phyloP scores from a whole-genome alignment of 2,329 filamentous ascomycete species.

The Dactylellina cionopaga region DNA sequence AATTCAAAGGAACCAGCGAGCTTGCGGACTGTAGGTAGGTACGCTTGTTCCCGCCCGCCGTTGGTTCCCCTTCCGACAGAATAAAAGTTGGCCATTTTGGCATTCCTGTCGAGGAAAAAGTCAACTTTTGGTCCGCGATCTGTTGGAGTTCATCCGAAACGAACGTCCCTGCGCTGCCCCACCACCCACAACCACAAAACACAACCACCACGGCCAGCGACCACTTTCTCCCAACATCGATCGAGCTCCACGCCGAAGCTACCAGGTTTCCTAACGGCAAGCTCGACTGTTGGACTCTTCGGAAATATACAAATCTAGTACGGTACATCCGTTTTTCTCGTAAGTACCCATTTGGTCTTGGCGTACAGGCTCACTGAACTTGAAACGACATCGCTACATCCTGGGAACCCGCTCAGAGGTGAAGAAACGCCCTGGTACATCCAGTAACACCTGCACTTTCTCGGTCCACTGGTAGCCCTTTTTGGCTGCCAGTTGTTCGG shows the following conservation, averaged over 20 bases:
- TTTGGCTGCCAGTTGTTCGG: no score
- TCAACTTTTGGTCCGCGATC: background rate
- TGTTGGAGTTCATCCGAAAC: slow-evolving; percentile 44
- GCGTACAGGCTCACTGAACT: background rate
- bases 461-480: background rate
- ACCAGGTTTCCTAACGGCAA: background rate
- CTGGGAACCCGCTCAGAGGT: slow-evolving; percentile 6
- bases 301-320: background rate
- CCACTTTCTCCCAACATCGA: slow-evolving; percentile 3
- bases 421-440: slow-evolving; percentile 11
- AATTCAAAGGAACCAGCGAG: slow-evolving; percentile 2
- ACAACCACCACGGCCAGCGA: background rate
- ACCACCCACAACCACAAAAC: slow-evolving; percentile 4
- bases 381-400: background rate
- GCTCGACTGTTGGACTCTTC: background rate
- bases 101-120: slow-evolving; percentile 6
- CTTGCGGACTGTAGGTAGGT: no score
- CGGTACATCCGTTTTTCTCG: slow-evolving; percentile 1
- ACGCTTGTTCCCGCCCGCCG: slow-evolving; percentile 8
- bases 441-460: background rate
- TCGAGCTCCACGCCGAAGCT: slow-evolving; percentile 10
- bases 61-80: no score
- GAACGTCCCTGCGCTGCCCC: slow-evolving; percentile 33
- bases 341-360: slow-evolving; percentile 16
- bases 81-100: no score